Evolutionary conservation across 139 green algal species (phyloP).

Genomic region (Chlamydomonas incerta): DNA sequence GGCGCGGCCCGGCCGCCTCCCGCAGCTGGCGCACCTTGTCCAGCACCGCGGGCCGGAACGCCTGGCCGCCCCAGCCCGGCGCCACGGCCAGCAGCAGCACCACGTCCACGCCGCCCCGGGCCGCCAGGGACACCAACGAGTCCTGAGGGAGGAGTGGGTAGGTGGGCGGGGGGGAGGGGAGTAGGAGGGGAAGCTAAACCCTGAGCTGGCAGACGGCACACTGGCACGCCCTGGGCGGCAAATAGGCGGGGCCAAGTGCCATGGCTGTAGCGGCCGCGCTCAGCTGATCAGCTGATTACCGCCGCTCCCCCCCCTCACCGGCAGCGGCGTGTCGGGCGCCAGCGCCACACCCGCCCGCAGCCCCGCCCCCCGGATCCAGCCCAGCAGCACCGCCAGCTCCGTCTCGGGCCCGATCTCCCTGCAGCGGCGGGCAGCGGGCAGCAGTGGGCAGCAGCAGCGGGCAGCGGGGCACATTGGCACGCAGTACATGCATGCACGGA

Average conservation of each 20-base stretch:
- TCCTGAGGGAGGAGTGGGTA: too few relatives aligned
- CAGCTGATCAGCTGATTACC: too few relatives aligned
- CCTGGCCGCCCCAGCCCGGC: slow-evolving; percentile 92
- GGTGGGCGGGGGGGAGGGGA: too few relatives aligned
- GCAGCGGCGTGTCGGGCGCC: slow-evolving; percentile 74
- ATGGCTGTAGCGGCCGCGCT: too few relatives aligned
- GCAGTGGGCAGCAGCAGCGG: too few relatives aligned
- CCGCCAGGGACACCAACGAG: slow-evolving; percentile 61
- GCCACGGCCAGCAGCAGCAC: slow-evolving; percentile 89
- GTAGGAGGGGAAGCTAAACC: too few relatives aligned
- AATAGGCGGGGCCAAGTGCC: too few relatives aligned
- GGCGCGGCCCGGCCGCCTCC: slow-evolving; percentile 49
- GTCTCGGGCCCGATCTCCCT: neutral
- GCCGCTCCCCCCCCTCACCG: slow-evolving; percentile 40
- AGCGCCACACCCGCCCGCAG: slow-evolving; percentile 85
- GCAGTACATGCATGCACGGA: too few relatives aligned
- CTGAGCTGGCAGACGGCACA: too few relatives aligned
- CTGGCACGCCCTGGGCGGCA: too few relatives aligned
- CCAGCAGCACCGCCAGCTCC: slow-evolving; percentile 15
- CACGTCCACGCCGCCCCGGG: slow-evolving; percentile 67
- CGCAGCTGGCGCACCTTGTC: slow-evolving; percentile 76
- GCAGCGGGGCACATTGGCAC: too few relatives aligned
- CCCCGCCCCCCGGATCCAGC: slow-evolving; percentile 46
- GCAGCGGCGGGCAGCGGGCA: too few relatives aligned
- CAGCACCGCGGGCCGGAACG: slow-evolving; percentile 76